Evolutionary conservation across 805 yeast species (phyloP), one percentile per base, ranked within the genome.

Genomic region (Yarrowia sp.): DNA sequence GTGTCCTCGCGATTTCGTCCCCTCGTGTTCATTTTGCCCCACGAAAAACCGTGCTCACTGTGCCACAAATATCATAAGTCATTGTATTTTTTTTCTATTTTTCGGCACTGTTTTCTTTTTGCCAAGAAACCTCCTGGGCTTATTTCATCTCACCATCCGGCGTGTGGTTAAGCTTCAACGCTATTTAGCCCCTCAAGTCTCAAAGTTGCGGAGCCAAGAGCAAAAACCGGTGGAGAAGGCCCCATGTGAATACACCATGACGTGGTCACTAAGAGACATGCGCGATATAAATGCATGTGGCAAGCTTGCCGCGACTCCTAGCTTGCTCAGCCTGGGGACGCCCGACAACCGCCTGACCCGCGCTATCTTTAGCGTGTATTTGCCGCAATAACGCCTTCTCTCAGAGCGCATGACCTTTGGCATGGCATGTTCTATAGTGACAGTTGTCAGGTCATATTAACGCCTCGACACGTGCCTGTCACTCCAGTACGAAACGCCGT

Each of bases 251-350:
- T 52, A 52, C 6, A 15, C 30, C 30, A n/a, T 52, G 56, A 52
- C 42, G 42, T 36, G 14, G 36, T 36, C 10, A 20, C 34, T 17
- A 19, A 36, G 56, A 52, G 56, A 52, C 42, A 30, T n/a, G 42
- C 30, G 83, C 79, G 30, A 24, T 24, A 24, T 24, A 24, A 24
- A 24, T 24, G 30, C 30, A 24, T 24, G 30, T 24, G 7, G 30
- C 30, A 24, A 24, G 30, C 30, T 24, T 24, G 30, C 30, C 30
- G 6, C 7, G 30, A 7, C 30, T 24, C 30, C 7, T 24, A 24
- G 30, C 30, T 24, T 24, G 30, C 30, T 24, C 30, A 24, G 30
- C 30, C 30, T 24, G 3, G 30, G n/a, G 30, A 24, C 6, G 30
- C 30, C 30, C 0, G 30, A 7, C 0, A 24, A 5, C 30, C 30